These are phyloP conservation scores for Cyclotella cryptica DNA, from an alignment of 108 stramenopile species.

Conservation along the genomic window DNA sequence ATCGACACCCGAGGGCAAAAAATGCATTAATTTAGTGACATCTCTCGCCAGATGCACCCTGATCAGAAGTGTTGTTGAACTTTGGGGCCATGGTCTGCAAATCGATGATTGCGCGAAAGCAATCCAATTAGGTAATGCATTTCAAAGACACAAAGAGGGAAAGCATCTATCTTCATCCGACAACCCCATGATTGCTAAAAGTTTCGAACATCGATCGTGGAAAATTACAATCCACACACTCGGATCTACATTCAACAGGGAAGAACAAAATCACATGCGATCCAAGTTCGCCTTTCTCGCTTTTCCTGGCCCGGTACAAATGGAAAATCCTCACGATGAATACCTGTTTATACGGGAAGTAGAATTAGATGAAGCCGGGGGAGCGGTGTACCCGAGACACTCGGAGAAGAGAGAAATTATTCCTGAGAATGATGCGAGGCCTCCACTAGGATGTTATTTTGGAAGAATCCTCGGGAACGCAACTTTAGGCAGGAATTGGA, in stretches of 20 bases:
- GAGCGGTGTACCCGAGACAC: conserved; percentile 66
- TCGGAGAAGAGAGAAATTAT: conserved; percentile 56
- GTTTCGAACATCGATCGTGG: conserved; percentile 58
- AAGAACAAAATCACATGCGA: conserved; percentile 81
- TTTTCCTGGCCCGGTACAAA: conserved; percentile 72
- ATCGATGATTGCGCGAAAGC: conserved; percentile 62
- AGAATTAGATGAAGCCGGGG: conserved; percentile 66
- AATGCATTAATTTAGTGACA: conserved; percentile 49
- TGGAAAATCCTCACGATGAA: conserved; percentile 80
- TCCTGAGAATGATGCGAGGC: conserved; percentile 65
- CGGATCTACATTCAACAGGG: conserved; percentile 69
- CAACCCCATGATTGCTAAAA: background rate
- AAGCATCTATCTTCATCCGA: conserved; percentile 27
- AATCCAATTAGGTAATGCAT: conserved; percentile 14
- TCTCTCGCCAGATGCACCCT: conserved; percentile 71
- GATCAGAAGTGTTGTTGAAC: conserved; percentile 75
- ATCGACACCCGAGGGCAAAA: background rate
- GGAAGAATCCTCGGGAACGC: conserved; percentile 69
- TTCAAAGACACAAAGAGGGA: conserved; percentile 31
- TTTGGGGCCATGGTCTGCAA: conserved; percentile 70
- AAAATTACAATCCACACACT: conserved; percentile 84
- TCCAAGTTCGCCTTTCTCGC: conserved; percentile 54
- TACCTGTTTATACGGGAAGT: conserved; percentile 78
- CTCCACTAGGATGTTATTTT: conserved; percentile 81
- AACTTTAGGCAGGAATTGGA: conserved; percentile 60